These are phyloP conservation scores for Amylocarpus encephaloides DNA, from an alignment of 2,329 filamentous ascomycete genomes.

Conservation along the genomic window DNA sequence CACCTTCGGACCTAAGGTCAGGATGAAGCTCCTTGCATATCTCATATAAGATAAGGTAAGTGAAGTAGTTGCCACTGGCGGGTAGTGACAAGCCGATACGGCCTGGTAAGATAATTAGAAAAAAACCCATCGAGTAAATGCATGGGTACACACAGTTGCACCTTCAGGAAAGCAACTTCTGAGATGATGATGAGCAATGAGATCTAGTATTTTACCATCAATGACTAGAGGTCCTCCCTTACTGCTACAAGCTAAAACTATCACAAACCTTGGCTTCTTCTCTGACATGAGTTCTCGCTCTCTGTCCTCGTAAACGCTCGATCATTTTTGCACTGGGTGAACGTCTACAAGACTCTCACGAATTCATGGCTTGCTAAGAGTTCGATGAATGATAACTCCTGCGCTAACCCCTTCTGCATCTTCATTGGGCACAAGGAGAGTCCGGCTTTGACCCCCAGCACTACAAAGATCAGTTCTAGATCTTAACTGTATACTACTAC, in stretches of 20 bases:
- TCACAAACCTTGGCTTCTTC: slow-evolving; percentile 48
- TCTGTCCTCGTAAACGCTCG: slow-evolving; percentile 47
- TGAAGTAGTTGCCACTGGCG: slow-evolving; percentile 59
- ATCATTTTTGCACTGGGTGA: slow-evolving; percentile 55
- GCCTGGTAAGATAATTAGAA: slow-evolving; percentile 37
- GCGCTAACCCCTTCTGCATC: slow-evolving; percentile 62
- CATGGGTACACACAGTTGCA: slow-evolving; percentile 16
- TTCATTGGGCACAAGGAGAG: slow-evolving; percentile 61
- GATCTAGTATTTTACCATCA: slow-evolving; percentile 40
- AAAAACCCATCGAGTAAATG: background rate
- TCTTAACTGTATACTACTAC: too few relatives aligned
- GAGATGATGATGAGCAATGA: slow-evolving; percentile 61
- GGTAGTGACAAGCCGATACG: slow-evolving; percentile 56
- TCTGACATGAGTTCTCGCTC: slow-evolving; percentile 47
- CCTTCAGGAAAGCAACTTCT: slow-evolving; percentile 50
- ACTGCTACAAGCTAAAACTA: slow-evolving; percentile 61
- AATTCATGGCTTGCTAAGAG: slow-evolving; percentile 52
- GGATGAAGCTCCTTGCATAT: slow-evolving; percentile 53
- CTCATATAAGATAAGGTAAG: slow-evolving; percentile 58
- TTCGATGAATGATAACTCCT: slow-evolving; percentile 56
- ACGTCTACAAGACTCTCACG: slow-evolving; percentile 45
- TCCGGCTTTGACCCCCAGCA: slow-evolving; percentile 42
- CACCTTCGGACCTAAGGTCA: slow-evolving; percentile 42
- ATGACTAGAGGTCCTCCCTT: slow-evolving; percentile 48
- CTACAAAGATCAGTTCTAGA: slow-evolving; percentile 31